Percentiles rank a stretch among this genome's conserved stretches.
phyloP scores from a whole-genome alignment of 306 rosid genomes.

The Elaeagnus macrophylla region DNA sequence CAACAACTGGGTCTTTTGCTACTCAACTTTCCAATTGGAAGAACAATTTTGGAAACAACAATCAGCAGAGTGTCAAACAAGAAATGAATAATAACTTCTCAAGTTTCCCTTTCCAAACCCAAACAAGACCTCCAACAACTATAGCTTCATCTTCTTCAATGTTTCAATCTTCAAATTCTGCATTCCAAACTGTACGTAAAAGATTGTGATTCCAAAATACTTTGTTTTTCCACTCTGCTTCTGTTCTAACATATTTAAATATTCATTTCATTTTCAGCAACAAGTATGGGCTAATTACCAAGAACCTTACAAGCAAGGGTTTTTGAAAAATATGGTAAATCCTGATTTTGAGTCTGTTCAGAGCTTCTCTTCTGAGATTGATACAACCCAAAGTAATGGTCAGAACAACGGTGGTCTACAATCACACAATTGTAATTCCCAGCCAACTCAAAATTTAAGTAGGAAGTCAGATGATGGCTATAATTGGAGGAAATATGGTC shows the following conservation, averaged over 20 bases:
- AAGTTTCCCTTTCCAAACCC: slow-evolving; percentile 55
- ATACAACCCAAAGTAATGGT: slow-evolving; percentile 26
- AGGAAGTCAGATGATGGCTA: slow-evolving; percentile 85
- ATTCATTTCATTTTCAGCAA: slow-evolving; percentile 13
- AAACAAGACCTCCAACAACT: slow-evolving; percentile 36
- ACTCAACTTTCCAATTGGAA: slow-evolving; percentile 52
- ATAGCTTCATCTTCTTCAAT: slow-evolving; percentile 31
- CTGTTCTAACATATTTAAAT: background rate
- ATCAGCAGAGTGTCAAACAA: slow-evolving; percentile 39
- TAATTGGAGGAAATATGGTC: slow-evolving; percentile 98
- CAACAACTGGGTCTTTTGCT: slow-evolving; percentile 71
- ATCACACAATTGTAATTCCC: slow-evolving; percentile 22
- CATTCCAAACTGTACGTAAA: slow-evolving; percentile 37
- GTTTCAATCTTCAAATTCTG: slow-evolving; percentile 40
- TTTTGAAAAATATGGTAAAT: slow-evolving; percentile 35
- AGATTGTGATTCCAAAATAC: background rate
- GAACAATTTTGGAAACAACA: slow-evolving; percentile 28
- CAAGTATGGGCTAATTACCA: slow-evolving; percentile 50
- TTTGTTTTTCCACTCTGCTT: background rate
- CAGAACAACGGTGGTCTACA: slow-evolving; percentile 30
- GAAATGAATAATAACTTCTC: slow-evolving; percentile 40
- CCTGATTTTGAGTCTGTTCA: slow-evolving; percentile 28
- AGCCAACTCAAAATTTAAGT: slow-evolving; percentile 42
- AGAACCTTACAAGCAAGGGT: slow-evolving; percentile 39
- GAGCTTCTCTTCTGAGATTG: slow-evolving; percentile 24